A percentile compares a stretch with the other conserved stretches of the same genome.
phyloP scores from a whole-genome alignment of 2,329 filamentous ascomycete species.

The Fusarium sp. region DNA sequence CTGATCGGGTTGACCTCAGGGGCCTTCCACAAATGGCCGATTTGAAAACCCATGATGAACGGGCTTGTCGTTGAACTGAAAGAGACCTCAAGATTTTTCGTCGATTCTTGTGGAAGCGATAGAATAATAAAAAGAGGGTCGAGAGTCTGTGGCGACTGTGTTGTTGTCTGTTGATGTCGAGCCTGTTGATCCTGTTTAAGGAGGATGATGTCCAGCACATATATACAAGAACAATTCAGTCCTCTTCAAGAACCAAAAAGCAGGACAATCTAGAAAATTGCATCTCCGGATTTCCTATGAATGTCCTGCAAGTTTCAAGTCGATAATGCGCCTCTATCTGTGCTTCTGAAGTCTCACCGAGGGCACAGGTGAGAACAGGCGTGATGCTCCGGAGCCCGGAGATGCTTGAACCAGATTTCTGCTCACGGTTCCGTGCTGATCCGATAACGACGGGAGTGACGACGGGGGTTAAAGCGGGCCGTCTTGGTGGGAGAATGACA shows the following conservation, averaged over 20 bases:
- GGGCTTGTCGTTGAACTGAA: background rate
- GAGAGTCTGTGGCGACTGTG: slow-evolving; percentile 4
- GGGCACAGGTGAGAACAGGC: slow-evolving; percentile 23
- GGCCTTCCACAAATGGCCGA: slow-evolving; percentile 49
- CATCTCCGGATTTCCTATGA: slow-evolving; percentile 44
- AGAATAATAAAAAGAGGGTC: background rate
- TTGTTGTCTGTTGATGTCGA: slow-evolving; percentile 30
- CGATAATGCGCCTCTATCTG: slow-evolving; percentile 34
- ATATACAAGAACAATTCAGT: slow-evolving; percentile 34
- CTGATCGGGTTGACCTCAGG: slow-evolving; percentile 88
- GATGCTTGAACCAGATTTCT: slow-evolving; percentile 35
- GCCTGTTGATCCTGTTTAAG: slow-evolving; percentile 20
- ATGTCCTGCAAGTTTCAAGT: slow-evolving; percentile 30
- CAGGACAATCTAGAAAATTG: slow-evolving; percentile 13
- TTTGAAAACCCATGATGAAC: slow-evolving; percentile 46
- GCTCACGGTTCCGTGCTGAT: slow-evolving; percentile 27
- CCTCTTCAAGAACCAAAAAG: slow-evolving; percentile 8
- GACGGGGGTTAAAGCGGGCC: slow-evolving; percentile 32
- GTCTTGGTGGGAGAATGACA: slow-evolving; percentile 21
- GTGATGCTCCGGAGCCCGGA: slow-evolving; percentile 42
- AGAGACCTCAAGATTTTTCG: background rate
- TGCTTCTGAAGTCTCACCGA: slow-evolving; percentile 26
- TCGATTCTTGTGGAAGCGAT: background rate
- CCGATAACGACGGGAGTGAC: slow-evolving; percentile 39
- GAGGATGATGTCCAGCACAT: slow-evolving; percentile 26